These are phyloP conservation scores for Hypseocharis bilobata DNA, from an alignment of 441 rosid species.

Conservation along the genomic window DNA sequence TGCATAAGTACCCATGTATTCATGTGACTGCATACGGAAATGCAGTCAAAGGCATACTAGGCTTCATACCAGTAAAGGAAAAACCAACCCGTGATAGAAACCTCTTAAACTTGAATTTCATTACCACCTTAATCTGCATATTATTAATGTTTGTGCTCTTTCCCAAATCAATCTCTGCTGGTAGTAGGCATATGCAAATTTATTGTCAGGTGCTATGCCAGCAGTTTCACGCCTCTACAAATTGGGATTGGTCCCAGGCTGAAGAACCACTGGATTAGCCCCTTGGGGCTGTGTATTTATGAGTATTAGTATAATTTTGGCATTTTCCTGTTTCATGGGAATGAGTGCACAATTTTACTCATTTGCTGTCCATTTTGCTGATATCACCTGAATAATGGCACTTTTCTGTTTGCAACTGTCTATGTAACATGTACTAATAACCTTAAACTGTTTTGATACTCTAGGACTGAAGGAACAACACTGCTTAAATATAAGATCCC, in stretches of 20 bases:
- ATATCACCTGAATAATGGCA: background rate
- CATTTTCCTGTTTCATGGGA: background rate
- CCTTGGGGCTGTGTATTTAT: background rate
- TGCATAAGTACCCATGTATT: too few species aligned
- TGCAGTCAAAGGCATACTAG: too few species aligned
- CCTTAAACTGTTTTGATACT: constrained; percentile 17
- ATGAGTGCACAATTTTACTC: background rate
- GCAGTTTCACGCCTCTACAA: too few species aligned
- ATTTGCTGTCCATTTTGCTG: constrained; percentile 8
- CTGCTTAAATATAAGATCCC: constrained; percentile 76
- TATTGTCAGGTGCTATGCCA: background rate
- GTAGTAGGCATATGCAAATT: background rate
- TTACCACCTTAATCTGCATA: background rate
- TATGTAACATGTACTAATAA: constrained; percentile 15
- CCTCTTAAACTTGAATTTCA: background rate
- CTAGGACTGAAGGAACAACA: constrained; percentile 76
- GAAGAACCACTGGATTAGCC: background rate
- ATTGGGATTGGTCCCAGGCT: background rate
- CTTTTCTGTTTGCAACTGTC: constrained; percentile 5
- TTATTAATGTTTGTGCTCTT: background rate
- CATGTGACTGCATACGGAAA: too few species aligned
- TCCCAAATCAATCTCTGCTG: background rate
- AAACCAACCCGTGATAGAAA: background rate
- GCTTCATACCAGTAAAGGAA: background rate
- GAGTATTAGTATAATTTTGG: background rate